Percentiles rank a stretch among this genome's conserved stretches.
These are phyloP conservation scores for Epichloe festucae DNA, from an alignment of 2,329 filamentous ascomycete species.

Conservation along the genomic window DNA sequence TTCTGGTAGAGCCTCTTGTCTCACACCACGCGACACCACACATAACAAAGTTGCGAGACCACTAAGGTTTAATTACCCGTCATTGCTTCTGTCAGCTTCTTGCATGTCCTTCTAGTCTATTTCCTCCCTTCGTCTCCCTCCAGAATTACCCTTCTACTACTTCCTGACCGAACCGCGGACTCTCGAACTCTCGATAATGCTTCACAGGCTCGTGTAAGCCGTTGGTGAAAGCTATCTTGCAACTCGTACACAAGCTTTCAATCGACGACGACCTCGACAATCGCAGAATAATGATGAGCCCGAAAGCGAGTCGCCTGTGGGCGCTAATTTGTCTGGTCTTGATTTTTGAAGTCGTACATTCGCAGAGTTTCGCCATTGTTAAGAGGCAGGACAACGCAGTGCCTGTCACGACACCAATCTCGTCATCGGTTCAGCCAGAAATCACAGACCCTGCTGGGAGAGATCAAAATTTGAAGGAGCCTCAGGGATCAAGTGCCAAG, in stretches of 20 bases:
- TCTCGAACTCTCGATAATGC: conserved; percentile 8
- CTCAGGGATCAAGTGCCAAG: not conserved
- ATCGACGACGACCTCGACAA: conserved; percentile 1
- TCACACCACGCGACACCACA: not conserved
- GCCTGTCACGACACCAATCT: not conserved
- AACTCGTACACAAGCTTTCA: conserved; percentile 3
- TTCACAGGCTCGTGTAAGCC: conserved; percentile 6
- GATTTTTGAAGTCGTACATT: conserved; percentile 23
- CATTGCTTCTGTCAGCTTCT: conserved; percentile 1
- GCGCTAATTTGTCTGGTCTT: conserved; percentile 27
- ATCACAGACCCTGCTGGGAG: not conserved
- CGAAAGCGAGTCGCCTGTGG: conserved; percentile 20
- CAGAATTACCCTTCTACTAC: not conserved
- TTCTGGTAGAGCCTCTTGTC: not conserved
- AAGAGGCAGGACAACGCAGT: conserved; percentile 21
- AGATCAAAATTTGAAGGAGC: not conserved
- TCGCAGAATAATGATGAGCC: conserved; percentile 19
- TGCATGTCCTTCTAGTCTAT: not conserved
- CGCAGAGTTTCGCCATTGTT: conserved; percentile 19
- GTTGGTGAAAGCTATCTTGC: conserved; percentile 10
- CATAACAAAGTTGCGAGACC: not conserved
- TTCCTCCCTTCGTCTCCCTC: not conserved
- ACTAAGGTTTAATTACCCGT: not conserved
- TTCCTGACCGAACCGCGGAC: not conserved
- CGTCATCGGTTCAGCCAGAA: not conserved